Percentiles rank a stretch among this genome's conserved stretches.
Conservation (phyloP, 208 protist species). For the Crithidia mellificae region DNA sequence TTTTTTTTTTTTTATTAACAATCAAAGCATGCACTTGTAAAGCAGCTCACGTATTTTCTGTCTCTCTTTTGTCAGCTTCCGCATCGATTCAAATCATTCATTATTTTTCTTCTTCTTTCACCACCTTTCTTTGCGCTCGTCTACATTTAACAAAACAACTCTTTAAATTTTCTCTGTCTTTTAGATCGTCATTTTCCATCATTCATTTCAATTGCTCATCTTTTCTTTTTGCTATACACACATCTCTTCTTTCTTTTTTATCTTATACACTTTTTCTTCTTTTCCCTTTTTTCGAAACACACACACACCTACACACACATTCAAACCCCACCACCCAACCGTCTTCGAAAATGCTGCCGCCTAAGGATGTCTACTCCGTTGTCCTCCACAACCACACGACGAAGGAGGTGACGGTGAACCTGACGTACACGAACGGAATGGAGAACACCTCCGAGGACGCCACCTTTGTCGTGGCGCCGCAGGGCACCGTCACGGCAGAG, state of each 20-base stretch:
- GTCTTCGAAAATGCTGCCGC: slow-evolving; percentile 62
- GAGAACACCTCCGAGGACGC: slow-evolving; percentile 9
- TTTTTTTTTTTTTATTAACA: too few relatives aligned
- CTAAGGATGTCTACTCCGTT: slow-evolving; percentile 69
- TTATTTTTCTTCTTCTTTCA: too few relatives aligned
- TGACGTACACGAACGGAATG: slow-evolving; percentile 40
- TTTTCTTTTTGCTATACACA: background rate
- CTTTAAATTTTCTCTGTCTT: too few relatives aligned
- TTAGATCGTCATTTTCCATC: too few relatives aligned
- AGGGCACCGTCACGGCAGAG: slow-evolving; percentile 29
- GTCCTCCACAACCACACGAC: slow-evolving; percentile 50
- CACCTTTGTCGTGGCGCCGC: slow-evolving; percentile 21
- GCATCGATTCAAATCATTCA: too few relatives aligned
- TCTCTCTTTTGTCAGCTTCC: too few relatives aligned
- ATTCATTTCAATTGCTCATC: too few relatives aligned
- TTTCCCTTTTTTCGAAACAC: background rate
- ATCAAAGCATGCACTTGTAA: too few relatives aligned
- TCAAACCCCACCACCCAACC: background rate
- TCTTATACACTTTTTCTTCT: background rate
- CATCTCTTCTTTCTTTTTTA: too few relatives aligned
- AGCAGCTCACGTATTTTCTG: too few relatives aligned
- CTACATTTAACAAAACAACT: too few relatives aligned
- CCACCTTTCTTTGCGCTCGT: too few relatives aligned
- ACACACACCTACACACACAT: background rate
- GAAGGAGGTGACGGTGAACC: slow-evolving; percentile 35